Conservation (phyloP, 2,329 filamentous ascomycete genomes). For the Stachybotrys echinatus region DNA sequence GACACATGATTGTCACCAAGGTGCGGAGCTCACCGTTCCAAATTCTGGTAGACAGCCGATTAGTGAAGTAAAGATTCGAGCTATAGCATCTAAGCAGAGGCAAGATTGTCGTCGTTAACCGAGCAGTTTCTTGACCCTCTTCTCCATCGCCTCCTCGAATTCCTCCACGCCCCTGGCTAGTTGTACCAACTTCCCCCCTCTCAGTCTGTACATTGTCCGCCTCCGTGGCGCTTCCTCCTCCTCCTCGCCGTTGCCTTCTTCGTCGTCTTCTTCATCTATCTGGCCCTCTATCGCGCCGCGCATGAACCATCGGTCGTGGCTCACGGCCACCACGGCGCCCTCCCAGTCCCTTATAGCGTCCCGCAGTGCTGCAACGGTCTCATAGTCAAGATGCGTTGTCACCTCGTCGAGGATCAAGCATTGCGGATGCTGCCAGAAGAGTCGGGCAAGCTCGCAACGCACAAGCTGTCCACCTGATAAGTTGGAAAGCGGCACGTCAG, state of each 20-base stretch:
- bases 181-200: slow-evolving; percentile 47
- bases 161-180: slow-evolving; percentile 57
- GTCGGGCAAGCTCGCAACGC: slow-evolving; percentile 56
- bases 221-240: slow-evolving; percentile 38
- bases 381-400: slow-evolving; percentile 79
- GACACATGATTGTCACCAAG: slow-evolving; percentile 62
- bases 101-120: not conserved
- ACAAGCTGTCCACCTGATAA: slow-evolving; percentile 78
- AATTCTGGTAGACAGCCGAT: slow-evolving; percentile 35
- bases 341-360: slow-evolving; percentile 62
- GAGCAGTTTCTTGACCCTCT: slow-evolving; percentile 44
- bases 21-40: slow-evolving; percentile 35
- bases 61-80: slow-evolving; percentile 5
- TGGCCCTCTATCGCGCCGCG: slow-evolving; percentile 54
- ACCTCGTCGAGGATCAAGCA: slow-evolving; percentile 74
- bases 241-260: slow-evolving; percentile 27
- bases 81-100: not conserved
- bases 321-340: slow-evolving; percentile 72
- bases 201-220: slow-evolving; percentile 56
- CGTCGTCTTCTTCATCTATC: slow-evolving; percentile 32
- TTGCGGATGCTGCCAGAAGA: slow-evolving; percentile 66
- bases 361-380: slow-evolving; percentile 70
- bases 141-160: slow-evolving; percentile 61
- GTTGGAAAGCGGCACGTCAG: slow-evolving; percentile 66
- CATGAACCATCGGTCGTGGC: slow-evolving; percentile 79